Evolutionary conservation across 2,329 filamentous ascomycete species (phyloP), one percentile per base, ranked within the genome.

Genomic region (Atkinsonella texensis): DNA sequence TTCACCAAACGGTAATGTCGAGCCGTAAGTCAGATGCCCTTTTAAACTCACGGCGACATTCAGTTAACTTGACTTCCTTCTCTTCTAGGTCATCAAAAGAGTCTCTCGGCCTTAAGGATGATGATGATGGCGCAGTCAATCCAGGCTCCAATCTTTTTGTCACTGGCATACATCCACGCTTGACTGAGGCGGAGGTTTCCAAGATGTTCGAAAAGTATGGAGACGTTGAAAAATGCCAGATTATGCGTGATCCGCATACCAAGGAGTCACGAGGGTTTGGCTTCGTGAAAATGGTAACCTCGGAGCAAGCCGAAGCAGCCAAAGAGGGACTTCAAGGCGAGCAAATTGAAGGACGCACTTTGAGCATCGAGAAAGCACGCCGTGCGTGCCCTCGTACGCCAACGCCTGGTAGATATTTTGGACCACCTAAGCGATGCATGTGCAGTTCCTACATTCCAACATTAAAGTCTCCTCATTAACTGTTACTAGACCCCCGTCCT

Each of bases 181-280:
- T 98, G 59, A 84, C 80, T 46, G 93, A 98, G 70, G 80, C 84
- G 15, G 93, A 97, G 66, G 88, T 98, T 55, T 86, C 87, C 51
- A 89, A 89, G 68, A 84, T 98, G 59, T 98, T 98, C 65, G 89
- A 96, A 74, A 98, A 97, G 73, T 97, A 97, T 64, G 93, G 93
- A 60, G 89, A 95, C 67, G 93, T 98, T 49, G 91, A 97, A 74
- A 97, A 94, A 74, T 97, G 91, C 75, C 94, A 96, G 70, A 98
- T 98, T 74, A 98, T 98, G 93, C 83, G 91, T 65, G 93, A 98
- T 66, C 93, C 93, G 56, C 93, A 98, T 71, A 94, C 88, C 64
- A 95, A 95, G 74, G 93, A 98, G 72, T 97, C 91, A 61, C 93
- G 93, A 70, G 93, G 93, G 59, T 98, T 98, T 60, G 93, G 93